Base-by-base conservation (phyloP, 75 land plant species). In the Picea sitchensis region DNA sequence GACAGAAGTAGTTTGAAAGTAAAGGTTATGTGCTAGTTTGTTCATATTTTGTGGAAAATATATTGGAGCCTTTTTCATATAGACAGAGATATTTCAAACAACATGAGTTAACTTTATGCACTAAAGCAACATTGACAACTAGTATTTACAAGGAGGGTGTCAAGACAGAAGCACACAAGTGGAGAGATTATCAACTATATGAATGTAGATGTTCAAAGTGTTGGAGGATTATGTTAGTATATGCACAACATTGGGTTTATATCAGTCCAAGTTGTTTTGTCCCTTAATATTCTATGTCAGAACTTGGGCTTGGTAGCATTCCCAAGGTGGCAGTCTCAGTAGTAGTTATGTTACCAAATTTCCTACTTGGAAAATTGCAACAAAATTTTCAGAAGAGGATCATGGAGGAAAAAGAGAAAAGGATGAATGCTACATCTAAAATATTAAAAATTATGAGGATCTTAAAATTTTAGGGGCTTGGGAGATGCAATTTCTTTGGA, bases 121-220 rank as follows among this genome's bases (percentile, higher is more conserved):
- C 78, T 30, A 64, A 84, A 5, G 81, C 90, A 18, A 79, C 84
- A 34, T 73, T 94, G 20, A 84, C 87, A 17, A 77, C 90, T 4
- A 61, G 81, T 71, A 77, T 92, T 21, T 94, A 89, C 65, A 77
- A 72, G n/a, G 92, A 94, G 84, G 90, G 92, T 65, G 20, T 82
- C 91, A 30, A 86, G 81, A 56, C 86, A 87, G 14, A 60, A 78
- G 23, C 82, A 84, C 57, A 80, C 85, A 2, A 76, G 83, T 59
- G 93, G 90, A 18, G 95, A 91, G 78, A 86, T 93, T 8, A 85
- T 91, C 41, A 93, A 91, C 68, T 65, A 84, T 65, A 84, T 87
- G 83, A 84, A 82, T 69, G 87, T 91, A 31, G 95, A 93, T 84
- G 86, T 88, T 17, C 78, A 84, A n/a, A 84, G 85, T 38, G 67